phyloP scores from a whole-genome alignment of 202 grass and related monocot species.

The Carex arenaria region DNA sequence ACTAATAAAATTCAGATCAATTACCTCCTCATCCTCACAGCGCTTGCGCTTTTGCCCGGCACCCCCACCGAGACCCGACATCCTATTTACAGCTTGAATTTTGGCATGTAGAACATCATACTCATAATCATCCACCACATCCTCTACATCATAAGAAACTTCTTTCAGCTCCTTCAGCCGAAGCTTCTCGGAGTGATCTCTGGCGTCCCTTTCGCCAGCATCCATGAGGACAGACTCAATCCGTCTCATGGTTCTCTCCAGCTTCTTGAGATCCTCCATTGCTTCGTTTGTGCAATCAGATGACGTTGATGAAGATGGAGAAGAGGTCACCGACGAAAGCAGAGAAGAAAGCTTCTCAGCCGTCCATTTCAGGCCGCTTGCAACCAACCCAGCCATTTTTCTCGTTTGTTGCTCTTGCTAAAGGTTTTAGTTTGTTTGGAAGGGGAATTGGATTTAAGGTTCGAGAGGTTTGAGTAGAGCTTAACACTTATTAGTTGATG shows the following conservation, averaged over 20 bases:
- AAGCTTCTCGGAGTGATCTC: constrained; percentile 16
- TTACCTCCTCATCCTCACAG: not conserved
- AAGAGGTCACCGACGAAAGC: not conserved
- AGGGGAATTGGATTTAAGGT: too few species aligned
- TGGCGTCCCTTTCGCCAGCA: constrained; percentile 15
- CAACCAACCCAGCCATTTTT: not conserved
- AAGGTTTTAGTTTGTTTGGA: too few species aligned
- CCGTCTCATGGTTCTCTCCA: constrained; percentile 24
- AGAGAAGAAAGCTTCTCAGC: not conserved
- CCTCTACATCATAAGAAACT: constrained; percentile 26
- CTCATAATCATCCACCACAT: constrained; percentile 28
- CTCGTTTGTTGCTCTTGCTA: too few species aligned
- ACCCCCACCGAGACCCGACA: not conserved
- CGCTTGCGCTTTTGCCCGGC: not conserved
- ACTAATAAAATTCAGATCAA: not conserved
- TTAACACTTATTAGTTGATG: too few species aligned
- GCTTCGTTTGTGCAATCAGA: not conserved
- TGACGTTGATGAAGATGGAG: not conserved
- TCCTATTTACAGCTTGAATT: not conserved
- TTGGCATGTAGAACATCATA: not conserved
- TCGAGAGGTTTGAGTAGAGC: too few species aligned
- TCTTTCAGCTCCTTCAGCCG: constrained; percentile 29
- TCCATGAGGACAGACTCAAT: constrained; percentile 24
- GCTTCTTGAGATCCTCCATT: not conserved
- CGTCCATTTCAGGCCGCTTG: not conserved